phyloP scores from a whole-genome alignment of 768 basidiomycete species.

The Grammothele lineata region DNA sequence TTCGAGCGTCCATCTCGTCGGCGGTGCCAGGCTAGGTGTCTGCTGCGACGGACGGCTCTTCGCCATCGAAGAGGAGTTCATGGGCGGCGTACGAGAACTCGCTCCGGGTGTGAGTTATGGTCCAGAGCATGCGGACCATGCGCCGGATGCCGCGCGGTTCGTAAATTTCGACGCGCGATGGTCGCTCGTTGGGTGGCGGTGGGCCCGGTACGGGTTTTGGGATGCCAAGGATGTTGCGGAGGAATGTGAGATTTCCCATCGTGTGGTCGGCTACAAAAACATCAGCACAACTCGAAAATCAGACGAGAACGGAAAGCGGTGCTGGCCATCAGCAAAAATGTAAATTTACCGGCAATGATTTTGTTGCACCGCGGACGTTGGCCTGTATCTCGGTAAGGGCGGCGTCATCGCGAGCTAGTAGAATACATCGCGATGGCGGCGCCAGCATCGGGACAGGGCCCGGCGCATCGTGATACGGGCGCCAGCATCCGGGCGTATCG shows the following conservation, averaged over 20 bases:
- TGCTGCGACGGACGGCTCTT: slow-evolving; percentile 48
- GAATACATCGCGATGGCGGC: no score
- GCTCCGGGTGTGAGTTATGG: slow-evolving; percentile 59
- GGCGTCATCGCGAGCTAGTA: no score
- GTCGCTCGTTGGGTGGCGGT: background rate
- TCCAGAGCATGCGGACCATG: slow-evolving; percentile 68
- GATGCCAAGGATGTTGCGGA: slow-evolving; percentile 52
- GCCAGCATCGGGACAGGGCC: no score
- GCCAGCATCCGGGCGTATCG: no score
- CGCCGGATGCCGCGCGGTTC: slow-evolving; percentile 75
- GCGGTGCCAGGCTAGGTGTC: slow-evolving; percentile 20
- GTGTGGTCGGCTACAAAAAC: slow-evolving; percentile 57
- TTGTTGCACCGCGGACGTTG: no score
- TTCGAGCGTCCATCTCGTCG: slow-evolving; percentile 36
- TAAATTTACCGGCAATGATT: no score
- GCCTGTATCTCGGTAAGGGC: no score
- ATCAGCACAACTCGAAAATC: no score
- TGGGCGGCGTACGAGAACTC: slow-evolving; percentile 70
- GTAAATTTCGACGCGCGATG: slow-evolving; percentile 62
- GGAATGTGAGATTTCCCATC: slow-evolving; percentile 66
- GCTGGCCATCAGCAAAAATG: no score
- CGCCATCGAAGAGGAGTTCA: slow-evolving; percentile 62
- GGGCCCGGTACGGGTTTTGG: slow-evolving; percentile 30
- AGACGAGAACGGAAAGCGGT: no score
- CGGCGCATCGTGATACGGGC: no score